Evolutionary conservation across 208 protist genomes (phyloP).

Genomic region (Leishmania major): DNA sequence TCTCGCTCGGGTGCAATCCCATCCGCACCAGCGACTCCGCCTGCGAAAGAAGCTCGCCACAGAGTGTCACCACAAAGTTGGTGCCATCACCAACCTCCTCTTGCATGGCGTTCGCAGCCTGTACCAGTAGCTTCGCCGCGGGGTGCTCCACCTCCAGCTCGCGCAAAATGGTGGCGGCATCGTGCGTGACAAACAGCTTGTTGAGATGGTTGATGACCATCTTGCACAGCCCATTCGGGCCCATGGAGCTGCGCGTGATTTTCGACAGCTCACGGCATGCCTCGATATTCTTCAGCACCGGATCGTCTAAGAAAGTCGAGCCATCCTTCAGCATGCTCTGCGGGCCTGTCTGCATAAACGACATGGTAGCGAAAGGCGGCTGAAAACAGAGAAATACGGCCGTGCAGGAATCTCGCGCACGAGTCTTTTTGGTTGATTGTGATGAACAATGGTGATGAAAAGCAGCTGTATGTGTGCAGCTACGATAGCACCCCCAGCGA

Average conservation of each 20-base stretch:
- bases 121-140: slow-evolving; percentile 99
- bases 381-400: not conserved
- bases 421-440: not conserved
- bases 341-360: slow-evolving; percentile 91
- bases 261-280: slow-evolving; percentile 97
- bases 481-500: not conserved
- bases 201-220: slow-evolving; percentile 99
- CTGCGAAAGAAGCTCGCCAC: slow-evolving; percentile 98
- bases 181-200: slow-evolving; percentile 99
- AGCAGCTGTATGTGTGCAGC: slow-evolving; percentile 1
- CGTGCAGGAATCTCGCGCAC: not conserved
- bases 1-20: slow-evolving; percentile 98
- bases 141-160: slow-evolving; percentile 99
- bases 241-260: slow-evolving; percentile 98
- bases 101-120: slow-evolving; percentile 98
- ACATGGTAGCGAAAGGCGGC: slow-evolving; percentile 49
- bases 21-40: slow-evolving; percentile 97
- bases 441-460: slow-evolving; percentile 9
- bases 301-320: slow-evolving; percentile 94
- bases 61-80: slow-evolving; percentile 99
- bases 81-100: slow-evolving; percentile 99
- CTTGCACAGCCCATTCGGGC: slow-evolving; percentile 99
- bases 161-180: slow-evolving; percentile 99
- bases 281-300: slow-evolving; percentile 98
- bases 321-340: slow-evolving; percentile 93